phyloP scores from a whole-genome alignment of 306 rosid genomes.

The Sesbania bispinosa region DNA sequence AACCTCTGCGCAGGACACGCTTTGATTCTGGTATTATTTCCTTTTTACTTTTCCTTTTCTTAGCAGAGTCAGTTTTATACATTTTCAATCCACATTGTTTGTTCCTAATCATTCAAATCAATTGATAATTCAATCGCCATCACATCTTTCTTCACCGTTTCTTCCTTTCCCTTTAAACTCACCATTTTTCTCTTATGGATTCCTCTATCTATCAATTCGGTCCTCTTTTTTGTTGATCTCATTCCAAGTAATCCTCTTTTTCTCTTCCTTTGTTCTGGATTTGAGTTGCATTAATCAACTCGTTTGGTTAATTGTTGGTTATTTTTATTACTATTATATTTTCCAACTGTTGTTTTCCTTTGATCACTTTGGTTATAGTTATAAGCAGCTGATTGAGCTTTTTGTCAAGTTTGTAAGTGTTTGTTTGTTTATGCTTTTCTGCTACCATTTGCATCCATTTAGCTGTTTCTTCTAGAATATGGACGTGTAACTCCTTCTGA shows the following conservation, averaged over 20 bases:
- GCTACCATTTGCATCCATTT: constrained; percentile 12
- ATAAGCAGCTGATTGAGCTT: constrained; percentile 13
- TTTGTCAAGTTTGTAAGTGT: constrained; percentile 16
- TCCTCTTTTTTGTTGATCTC: constrained; percentile 15
- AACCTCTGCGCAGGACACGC: constrained; percentile 14
- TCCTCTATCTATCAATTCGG: neutral
- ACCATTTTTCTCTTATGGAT: neutral
- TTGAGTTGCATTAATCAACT: constrained; percentile 14
- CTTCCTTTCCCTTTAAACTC: neutral
- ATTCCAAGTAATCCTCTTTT: constrained; percentile 18
- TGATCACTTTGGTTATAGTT: constrained; percentile 6
- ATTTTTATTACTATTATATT: neutral
- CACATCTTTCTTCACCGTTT: constrained; percentile 12
- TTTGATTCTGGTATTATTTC: constrained; percentile 11
- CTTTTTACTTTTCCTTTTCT: constrained; percentile 25
- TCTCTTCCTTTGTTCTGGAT: neutral
- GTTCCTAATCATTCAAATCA: neutral
- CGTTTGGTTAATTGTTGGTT: constrained; percentile 9
- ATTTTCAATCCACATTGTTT: constrained; percentile 1
- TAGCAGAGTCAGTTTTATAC: neutral
- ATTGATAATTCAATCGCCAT: neutral
- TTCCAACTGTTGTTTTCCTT: neutral
- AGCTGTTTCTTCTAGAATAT: constrained; percentile 10
- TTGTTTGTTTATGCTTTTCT: neutral
- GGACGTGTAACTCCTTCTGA: neutral